These are phyloP conservation scores for Pythium apleroticum DNA, from an alignment of 352 stramenopile species.

Conservation along the genomic window DNA sequence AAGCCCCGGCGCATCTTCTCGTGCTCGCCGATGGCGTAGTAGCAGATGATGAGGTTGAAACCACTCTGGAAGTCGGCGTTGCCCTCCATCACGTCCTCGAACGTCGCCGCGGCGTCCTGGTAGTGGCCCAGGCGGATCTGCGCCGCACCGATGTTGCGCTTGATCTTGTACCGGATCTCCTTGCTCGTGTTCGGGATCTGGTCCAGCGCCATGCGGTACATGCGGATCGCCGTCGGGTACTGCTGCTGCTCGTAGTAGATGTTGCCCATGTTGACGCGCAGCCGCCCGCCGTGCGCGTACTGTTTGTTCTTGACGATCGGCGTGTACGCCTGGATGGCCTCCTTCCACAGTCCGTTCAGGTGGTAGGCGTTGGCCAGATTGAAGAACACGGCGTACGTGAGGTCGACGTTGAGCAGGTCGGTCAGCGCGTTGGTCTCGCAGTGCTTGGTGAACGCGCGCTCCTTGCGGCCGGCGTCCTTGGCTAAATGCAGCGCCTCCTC, in stretches of 20 bases:
- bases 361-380: slow-evolving; percentile 94
- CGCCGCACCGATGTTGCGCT: slow-evolving; percentile 95
- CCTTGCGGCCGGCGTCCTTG: slow-evolving; percentile 87
- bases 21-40: slow-evolving; percentile 95
- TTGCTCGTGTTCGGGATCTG: slow-evolving; percentile 95
- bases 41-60: slow-evolving; percentile 97
- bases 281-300: slow-evolving; percentile 86
- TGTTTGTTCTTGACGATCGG: slow-evolving; percentile 97
- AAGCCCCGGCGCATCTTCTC: slow-evolving; percentile 94
- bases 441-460: slow-evolving; percentile 90
- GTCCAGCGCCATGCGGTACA: slow-evolving; percentile 97
- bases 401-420: slow-evolving; percentile 92
- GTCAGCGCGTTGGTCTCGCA: slow-evolving; percentile 86
- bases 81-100: slow-evolving; percentile 94
- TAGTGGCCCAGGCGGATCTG: slow-evolving; percentile 94
- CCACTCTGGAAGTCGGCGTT: slow-evolving; percentile 94
- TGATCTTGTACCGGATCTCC: slow-evolving; percentile 95
- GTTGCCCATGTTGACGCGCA: slow-evolving; percentile 98
- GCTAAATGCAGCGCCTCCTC: slow-evolving; percentile 87
- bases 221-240: slow-evolving; percentile 94
- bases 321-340: slow-evolving; percentile 94
- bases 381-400: slow-evolving; percentile 95
- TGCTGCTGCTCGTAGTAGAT: slow-evolving; percentile 96
- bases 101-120: slow-evolving; percentile 93
- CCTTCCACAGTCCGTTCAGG: slow-evolving; percentile 92